Evolutionary conservation across 164 flowering plant genomes (phyloP).

Genomic region (Sextonia rubra): DNA sequence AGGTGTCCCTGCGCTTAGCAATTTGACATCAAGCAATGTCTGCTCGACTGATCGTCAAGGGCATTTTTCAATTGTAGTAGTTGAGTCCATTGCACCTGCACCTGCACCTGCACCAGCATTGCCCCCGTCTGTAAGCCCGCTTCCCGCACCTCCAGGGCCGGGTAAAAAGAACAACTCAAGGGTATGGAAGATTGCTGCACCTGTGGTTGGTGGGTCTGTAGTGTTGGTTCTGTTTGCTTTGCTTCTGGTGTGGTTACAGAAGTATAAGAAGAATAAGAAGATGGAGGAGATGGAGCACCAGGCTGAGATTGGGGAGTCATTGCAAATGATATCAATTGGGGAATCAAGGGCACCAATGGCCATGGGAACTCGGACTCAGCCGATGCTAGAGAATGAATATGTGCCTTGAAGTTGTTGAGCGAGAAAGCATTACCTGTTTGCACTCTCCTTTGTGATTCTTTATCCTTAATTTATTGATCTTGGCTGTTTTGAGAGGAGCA

Average conservation of each 20-base stretch:
- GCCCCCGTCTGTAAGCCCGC: no score
- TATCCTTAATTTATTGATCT: constrained; percentile 7
- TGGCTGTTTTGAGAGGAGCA: constrained; percentile 1
- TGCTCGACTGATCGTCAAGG: constrained; percentile 58
- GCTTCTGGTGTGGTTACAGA: constrained; percentile 34
- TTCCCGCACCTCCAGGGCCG: background rate
- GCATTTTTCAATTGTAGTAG: constrained; percentile 70
- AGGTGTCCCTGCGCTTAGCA: constrained; percentile 43
- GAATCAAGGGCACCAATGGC: constrained; percentile 27
- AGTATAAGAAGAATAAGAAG: constrained; percentile 37
- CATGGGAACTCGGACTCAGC: constrained; percentile 32
- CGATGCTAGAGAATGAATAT: constrained; percentile 27
- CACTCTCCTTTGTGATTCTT: background rate
- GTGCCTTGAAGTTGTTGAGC: constrained; percentile 13
- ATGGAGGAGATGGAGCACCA: constrained; percentile 69
- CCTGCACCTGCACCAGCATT: constrained; percentile 34
- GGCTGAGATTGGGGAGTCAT: constrained; percentile 59
- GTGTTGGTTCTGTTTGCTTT: constrained; percentile 36
- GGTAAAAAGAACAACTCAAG: constrained; percentile 20
- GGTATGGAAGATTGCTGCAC: constrained; percentile 59
- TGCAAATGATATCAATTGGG: constrained; percentile 24
- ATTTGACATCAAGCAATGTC: constrained; percentile 30
- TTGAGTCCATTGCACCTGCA: constrained; percentile 41
- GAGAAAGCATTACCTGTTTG: background rate
- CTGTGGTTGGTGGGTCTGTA: constrained; percentile 52